phyloP scores from a whole-genome alignment of 129 eudicot species.

The Lactuca sativa region DNA sequence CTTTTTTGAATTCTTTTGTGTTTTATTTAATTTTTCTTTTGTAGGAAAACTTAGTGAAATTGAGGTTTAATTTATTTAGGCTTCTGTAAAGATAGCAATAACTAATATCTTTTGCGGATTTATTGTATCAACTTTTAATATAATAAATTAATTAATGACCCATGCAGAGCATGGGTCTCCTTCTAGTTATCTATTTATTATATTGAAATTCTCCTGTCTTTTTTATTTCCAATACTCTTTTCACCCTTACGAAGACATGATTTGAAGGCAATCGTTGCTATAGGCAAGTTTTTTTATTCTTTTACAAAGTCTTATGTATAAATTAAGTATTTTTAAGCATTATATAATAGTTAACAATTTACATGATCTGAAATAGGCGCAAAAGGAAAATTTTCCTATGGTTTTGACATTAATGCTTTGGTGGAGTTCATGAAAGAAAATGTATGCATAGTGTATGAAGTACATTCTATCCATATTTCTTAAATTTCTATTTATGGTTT shows the following conservation, averaged over 20 bases:
- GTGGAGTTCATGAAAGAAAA: conserved; percentile 59
- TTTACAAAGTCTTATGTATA: neutral
- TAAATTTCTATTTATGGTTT: conserved; percentile 16
- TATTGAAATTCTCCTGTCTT: conserved; percentile 1
- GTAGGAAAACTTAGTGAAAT: too few species aligned
- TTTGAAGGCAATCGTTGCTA: conserved; percentile 92
- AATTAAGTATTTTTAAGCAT: conserved; percentile 12
- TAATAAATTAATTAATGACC: too few species aligned
- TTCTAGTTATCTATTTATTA: neutral
- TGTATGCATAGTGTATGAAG: conserved; percentile 37
- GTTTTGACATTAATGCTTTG: conserved; percentile 85
- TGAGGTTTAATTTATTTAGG: too few species aligned
- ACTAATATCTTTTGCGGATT: too few species aligned
- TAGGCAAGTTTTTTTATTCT: conserved; percentile 44
- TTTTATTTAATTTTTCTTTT: too few species aligned
- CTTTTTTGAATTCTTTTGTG: too few species aligned
- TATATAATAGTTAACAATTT: neutral
- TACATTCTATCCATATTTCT: conserved; percentile 2
- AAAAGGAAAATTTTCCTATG: conserved; percentile 91
- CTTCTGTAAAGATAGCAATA: too few species aligned
- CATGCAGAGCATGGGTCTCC: too few species aligned
- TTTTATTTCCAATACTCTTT: conserved; percentile 48
- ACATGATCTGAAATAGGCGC: conserved; percentile 60
- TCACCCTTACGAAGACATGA: conserved; percentile 72
- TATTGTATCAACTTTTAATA: too few species aligned